Evolutionary conservation across 1,284 basidiomycete species (phyloP).

Genomic region (Jaminaea rosea): DNA sequence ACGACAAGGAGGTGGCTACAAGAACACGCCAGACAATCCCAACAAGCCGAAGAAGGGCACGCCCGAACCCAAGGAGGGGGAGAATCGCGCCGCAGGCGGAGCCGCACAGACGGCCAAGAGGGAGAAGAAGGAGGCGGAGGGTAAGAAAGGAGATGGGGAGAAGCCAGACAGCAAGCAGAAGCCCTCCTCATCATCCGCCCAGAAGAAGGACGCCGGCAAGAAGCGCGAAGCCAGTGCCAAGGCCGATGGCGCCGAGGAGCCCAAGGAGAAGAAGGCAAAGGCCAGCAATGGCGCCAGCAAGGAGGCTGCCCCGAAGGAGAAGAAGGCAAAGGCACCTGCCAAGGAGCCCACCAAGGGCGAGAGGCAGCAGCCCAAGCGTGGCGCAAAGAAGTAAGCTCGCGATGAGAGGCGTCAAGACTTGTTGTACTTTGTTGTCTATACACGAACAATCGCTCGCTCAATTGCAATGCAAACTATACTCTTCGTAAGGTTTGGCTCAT

Average conservation of each 20-base stretch:
- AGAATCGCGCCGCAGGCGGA: neutral
- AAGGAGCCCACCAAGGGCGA: constrained; percentile 3
- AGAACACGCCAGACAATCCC: constrained; percentile 48
- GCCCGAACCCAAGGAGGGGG: constrained; percentile 47
- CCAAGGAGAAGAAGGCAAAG: neutral
- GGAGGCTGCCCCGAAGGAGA: neutral
- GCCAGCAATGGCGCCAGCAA: too few species aligned
- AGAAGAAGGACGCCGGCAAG: neutral
- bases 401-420: too few species aligned
- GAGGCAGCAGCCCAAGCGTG: constrained; percentile 16
- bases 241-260: neutral
- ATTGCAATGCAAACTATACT: too few species aligned
- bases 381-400: constrained; percentile 19
- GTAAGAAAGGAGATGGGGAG: constrained; percentile 9
- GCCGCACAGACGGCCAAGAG: constrained; percentile 8
- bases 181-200: too few species aligned
- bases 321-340: neutral
- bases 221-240: neutral
- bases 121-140: constrained; percentile 7
- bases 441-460: too few species aligned
- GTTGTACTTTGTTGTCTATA: too few species aligned
- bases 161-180: constrained; percentile 11
- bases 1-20: constrained; percentile 48
- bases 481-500: too few species aligned
- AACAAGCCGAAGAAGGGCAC: constrained; percentile 49